Evolutionary conservation across 352 stramenopile species (phyloP).

Genomic region (Globisporangium ultimum): DNA sequence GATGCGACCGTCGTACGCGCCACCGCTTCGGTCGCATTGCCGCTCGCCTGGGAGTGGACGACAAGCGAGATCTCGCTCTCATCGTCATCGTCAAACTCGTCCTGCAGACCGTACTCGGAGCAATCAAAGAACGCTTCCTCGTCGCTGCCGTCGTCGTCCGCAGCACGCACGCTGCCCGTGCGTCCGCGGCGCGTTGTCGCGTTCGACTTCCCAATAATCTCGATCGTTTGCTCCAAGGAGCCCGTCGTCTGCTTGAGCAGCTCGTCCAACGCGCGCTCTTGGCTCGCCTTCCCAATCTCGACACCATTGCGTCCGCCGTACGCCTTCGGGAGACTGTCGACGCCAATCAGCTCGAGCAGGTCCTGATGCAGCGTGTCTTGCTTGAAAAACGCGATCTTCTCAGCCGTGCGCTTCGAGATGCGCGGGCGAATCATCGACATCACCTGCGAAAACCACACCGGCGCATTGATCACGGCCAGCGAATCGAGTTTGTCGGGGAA

Average conservation of each 20-base stretch:
- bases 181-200: constrained; percentile 2
- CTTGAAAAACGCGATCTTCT: constrained; percentile 64
- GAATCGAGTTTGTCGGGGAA: constrained; percentile 63
- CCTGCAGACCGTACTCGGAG: constrained; percentile 74
- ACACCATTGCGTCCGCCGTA: constrained; percentile 76
- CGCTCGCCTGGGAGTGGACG: constrained; percentile 51
- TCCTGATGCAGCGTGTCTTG: constrained; percentile 39
- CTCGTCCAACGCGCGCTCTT: constrained; percentile 63
- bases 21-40: constrained; percentile 39
- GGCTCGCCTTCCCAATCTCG: constrained; percentile 73
- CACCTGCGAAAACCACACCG: constrained; percentile 81
- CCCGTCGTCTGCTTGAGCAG: constrained; percentile 68
- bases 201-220: constrained; percentile 49
- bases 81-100: constrained; percentile 53
- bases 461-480: constrained; percentile 62
- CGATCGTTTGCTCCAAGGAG: constrained; percentile 67
- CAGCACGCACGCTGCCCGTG: constrained; percentile 31
- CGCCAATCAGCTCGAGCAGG: constrained; percentile 54
- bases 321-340: constrained; percentile 66
- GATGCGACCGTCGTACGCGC: neutral
- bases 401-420: constrained; percentile 54
- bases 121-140: constrained; percentile 84
- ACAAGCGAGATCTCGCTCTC: constrained; percentile 70
- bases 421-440: constrained; percentile 53
- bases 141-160: constrained; percentile 53